These are phyloP conservation scores for Pseudocercospora fijiensis DNA, from an alignment of 2,329 filamentous ascomycete species.

Conservation along the genomic window DNA sequence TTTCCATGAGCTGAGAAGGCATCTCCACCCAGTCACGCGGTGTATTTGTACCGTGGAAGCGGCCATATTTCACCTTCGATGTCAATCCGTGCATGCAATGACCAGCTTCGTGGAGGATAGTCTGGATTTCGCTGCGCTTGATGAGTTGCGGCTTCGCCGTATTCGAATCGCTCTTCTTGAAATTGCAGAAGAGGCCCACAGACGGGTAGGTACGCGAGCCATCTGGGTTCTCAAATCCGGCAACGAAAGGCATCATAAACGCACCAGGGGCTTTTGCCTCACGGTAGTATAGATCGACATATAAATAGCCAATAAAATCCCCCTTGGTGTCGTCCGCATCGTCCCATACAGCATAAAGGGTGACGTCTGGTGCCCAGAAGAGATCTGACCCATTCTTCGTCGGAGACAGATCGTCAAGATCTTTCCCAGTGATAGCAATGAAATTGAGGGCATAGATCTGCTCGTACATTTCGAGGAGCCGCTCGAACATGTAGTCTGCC, in stretches of 20 bases:
- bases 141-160: slow-evolving; percentile 6
- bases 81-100: slow-evolving; percentile 11
- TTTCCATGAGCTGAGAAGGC: slow-evolving; percentile 15
- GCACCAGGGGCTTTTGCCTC: slow-evolving; percentile 4
- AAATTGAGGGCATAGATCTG: slow-evolving; percentile 12
- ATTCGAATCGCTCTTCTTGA: background rate
- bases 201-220: slow-evolving; percentile 9
- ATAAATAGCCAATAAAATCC: slow-evolving; percentile 10
- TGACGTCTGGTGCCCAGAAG: slow-evolving; percentile 9
- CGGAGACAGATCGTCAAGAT: slow-evolving; percentile 57
- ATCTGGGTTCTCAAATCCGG: slow-evolving; percentile 6
- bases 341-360: slow-evolving; percentile 16
- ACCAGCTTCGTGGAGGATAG: slow-evolving; percentile 15
- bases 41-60: background rate
- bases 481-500: background rate
- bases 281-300: slow-evolving; percentile 7
- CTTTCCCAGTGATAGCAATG: slow-evolving; percentile 44
- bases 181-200: slow-evolving; percentile 3
- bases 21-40: slow-evolving; percentile 11
- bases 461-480: slow-evolving; percentile 9
- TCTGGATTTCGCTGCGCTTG: background rate
- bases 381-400: slow-evolving; percentile 17
- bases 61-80: slow-evolving; percentile 6
- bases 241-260: background rate
- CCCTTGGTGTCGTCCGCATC: slow-evolving; percentile 2